Percentiles rank a stretch among this genome's conserved stretches.
Conservation (phyloP, 306 rosid genomes). For the Begonia peltatifolia region DNA sequence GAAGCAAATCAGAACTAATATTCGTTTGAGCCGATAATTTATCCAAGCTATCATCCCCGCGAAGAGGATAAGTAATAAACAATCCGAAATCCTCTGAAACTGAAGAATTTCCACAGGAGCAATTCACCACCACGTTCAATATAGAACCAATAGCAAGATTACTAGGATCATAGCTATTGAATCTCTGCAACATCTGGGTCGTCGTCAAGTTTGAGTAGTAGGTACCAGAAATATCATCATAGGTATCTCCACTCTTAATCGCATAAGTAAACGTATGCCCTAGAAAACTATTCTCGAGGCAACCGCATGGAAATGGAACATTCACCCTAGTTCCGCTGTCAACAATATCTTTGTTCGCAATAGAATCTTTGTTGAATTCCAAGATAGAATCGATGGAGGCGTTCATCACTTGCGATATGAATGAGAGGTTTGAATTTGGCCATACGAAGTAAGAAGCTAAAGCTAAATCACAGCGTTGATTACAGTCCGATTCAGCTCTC, state of each 20-base stretch:
- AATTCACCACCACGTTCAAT: slow-evolving; percentile 40
- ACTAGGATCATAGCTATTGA: slow-evolving; percentile 18
- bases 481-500: slow-evolving; percentile 36
- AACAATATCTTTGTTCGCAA: slow-evolving; percentile 5
- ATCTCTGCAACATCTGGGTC: slow-evolving; percentile 16
- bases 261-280: slow-evolving; percentile 33
- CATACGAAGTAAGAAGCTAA: slow-evolving; percentile 35
- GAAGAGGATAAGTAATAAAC: slow-evolving; percentile 58
- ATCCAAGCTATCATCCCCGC: slow-evolving; percentile 16
- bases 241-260: slow-evolving; percentile 25
- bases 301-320: slow-evolving; percentile 41
- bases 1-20: slow-evolving; percentile 23
- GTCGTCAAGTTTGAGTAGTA: slow-evolving; percentile 41
- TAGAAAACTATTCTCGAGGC: slow-evolving; percentile 29
- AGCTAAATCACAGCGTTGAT: slow-evolving; percentile 40
- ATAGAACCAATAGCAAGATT: slow-evolving; percentile 11
- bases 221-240: slow-evolving; percentile 16
- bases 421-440: neutral
- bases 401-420: slow-evolving; percentile 8
- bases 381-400: neutral
- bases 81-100: slow-evolving; percentile 45
- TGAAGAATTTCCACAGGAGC: slow-evolving; percentile 47
- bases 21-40: slow-evolving; percentile 4
- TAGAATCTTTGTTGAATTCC: slow-evolving; percentile 17
- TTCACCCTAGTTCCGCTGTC: neutral